Evolutionary conservation across 2,329 filamentous ascomycete species (phyloP).

Genomic region (Colletotrichum sansevieriae): DNA sequence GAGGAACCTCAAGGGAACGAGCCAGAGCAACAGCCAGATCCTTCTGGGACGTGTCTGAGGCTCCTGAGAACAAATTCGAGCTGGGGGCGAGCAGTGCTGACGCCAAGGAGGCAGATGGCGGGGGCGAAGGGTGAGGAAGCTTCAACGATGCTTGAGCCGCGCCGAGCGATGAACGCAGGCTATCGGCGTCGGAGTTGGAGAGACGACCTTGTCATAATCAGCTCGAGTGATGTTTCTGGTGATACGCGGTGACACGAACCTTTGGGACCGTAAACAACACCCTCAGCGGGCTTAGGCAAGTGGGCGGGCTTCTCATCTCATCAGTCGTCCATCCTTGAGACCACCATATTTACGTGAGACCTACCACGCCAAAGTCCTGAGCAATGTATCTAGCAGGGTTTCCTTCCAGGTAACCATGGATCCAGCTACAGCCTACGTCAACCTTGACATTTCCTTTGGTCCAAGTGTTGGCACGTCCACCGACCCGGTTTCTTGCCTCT

Average conservation of each 20-base stretch:
- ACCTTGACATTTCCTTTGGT: slow-evolving; percentile 36
- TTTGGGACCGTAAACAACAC: slow-evolving; percentile 33
- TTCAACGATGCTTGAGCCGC: slow-evolving; percentile 33
- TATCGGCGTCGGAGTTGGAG: slow-evolving; percentile 24
- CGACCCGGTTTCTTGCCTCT: slow-evolving; percentile 40
- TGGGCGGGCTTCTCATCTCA: slow-evolving; percentile 30
- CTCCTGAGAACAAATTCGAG: slow-evolving; percentile 22
- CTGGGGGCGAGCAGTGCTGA: slow-evolving; percentile 28
- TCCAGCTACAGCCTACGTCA: slow-evolving; percentile 40
- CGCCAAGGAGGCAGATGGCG: slow-evolving; percentile 31
- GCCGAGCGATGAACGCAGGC: slow-evolving; percentile 29
- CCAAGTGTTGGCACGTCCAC: slow-evolving; percentile 40
- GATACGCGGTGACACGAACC: slow-evolving; percentile 5
- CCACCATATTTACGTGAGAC: neutral
- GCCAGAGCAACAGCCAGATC: slow-evolving; percentile 32
- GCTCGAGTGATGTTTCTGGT: neutral
- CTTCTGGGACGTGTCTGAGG: slow-evolving; percentile 8
- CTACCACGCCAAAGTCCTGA: slow-evolving; percentile 37
- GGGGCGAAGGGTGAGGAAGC: slow-evolving; percentile 30
- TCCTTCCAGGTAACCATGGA: slow-evolving; percentile 36
- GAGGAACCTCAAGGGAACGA: slow-evolving; percentile 37
- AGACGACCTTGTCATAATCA: slow-evolving; percentile 30
- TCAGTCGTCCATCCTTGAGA: slow-evolving; percentile 1
- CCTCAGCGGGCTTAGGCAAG: slow-evolving; percentile 33
- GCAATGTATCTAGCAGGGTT: slow-evolving; percentile 38